Base-by-base conservation (phyloP, 345 rosid genomes). In the rapeseed (Brassica napus) region DNA sequence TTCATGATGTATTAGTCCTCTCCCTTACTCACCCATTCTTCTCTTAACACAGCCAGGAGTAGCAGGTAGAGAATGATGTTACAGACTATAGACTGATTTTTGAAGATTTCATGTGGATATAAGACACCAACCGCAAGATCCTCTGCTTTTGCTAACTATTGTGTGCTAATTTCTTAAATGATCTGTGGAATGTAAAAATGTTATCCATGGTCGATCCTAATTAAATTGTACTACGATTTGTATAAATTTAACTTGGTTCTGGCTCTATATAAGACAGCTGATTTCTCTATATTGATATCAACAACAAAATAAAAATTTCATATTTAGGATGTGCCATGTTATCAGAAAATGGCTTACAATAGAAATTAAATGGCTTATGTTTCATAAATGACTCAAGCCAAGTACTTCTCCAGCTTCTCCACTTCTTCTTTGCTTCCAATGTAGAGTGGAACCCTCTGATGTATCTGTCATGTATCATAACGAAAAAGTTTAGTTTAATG, bases 351-450 rank as follows among this genome's bases (percentile, higher is more conserved):
- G 77, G 67, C 74, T 67, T 73, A 49, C 78, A 73, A 68, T 11
- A 59, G 44, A 79, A 34, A 59, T 34, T n/a, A 67, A 37, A 65
- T 39, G 71, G 35, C 76, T 70, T 82, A 47, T 62, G 59, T 44
- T 72, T 83, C 75, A 75, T 80, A 68, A 64, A 77, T 42, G 26
- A 65, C 34, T 89, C 82, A 94, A 86, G 90, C 96, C 81, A 94
- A 84, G 70, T 87, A 92, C 85, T 94, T 92, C 88, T 94, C 95
- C 83, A 94, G 68, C 81, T 94, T 92, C 86, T 94, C 97, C 39
- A 92, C 97, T 81, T 94, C 98, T n/a, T 92, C 98, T 65, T 37
- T 74, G 80, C 98, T 94, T 74, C 98, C 97, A 55, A 94, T 92
- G 86, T 92, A 94, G 3, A 94, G 88, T 1, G 97, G 98, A 72